Conservation (phyloP, 2,329 filamentous ascomycete genomes). For the Cercospora zeina region DNA sequence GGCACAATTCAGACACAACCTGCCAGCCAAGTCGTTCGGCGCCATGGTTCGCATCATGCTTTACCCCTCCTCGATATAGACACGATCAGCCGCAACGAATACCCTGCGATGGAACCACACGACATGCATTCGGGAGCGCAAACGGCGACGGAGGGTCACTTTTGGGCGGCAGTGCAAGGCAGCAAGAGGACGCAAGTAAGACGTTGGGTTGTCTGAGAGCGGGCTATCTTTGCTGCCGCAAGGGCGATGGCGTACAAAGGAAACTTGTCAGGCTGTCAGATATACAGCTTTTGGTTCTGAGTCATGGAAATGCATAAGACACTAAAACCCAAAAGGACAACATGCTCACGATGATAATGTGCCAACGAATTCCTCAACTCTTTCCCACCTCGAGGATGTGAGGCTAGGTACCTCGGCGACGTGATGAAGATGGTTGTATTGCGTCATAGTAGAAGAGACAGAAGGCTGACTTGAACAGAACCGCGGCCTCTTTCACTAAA, state of each 20-base stretch:
- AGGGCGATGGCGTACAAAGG: slow-evolving; percentile 17
- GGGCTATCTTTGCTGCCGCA: slow-evolving; percentile 10
- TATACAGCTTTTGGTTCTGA: slow-evolving; percentile 17
- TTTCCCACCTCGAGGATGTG: background rate
- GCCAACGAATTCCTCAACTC: background rate
- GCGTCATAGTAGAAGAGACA: background rate
- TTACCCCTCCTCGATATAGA: slow-evolving; percentile 46
- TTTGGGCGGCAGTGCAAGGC: slow-evolving; percentile 15
- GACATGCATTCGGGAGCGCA: slow-evolving; percentile 19
- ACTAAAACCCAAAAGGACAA: slow-evolving; percentile 15
- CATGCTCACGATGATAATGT: slow-evolving; percentile 10
- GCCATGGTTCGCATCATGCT: slow-evolving; percentile 50
- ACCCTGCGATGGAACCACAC: slow-evolving; percentile 14
- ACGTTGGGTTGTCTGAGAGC: slow-evolving; percentile 12
- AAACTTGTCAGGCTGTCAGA: slow-evolving; percentile 16
- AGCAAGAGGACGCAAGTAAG: slow-evolving; percentile 16
- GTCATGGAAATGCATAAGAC: slow-evolving; percentile 22
- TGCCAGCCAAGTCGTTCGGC: slow-evolving; percentile 95
- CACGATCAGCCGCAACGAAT: slow-evolving; percentile 20
- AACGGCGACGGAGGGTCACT: slow-evolving; percentile 8
- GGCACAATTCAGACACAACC: slow-evolving; percentile 94
- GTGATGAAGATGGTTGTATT: background rate
- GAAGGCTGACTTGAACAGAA: slow-evolving; percentile 5
- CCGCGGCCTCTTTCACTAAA: background rate
- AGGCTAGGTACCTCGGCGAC: background rate